Percentiles rank a stretch among this genome's conserved stretches.
phyloP scores from a whole-genome alignment of 163 green algal genomes.

The Chlorella variabilis region DNA sequence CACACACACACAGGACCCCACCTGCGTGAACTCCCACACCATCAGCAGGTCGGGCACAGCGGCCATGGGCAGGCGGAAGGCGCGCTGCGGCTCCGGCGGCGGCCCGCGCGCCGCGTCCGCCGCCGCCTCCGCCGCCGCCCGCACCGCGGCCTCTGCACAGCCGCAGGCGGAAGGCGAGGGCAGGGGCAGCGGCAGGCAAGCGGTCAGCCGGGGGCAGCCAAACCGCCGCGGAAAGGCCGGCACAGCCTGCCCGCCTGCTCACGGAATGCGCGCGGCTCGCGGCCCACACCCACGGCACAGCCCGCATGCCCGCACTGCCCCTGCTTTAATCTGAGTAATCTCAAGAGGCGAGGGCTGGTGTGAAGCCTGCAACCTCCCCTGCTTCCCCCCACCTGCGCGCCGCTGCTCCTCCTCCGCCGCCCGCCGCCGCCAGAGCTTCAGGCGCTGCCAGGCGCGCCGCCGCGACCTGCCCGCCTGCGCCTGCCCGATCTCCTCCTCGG shows the following conservation, averaged over 20 bases:
- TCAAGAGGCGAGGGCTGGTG: no score
- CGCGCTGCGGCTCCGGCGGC: slow-evolving; percentile 39
- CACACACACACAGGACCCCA: no score
- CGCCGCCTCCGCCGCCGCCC: slow-evolving; percentile 31
- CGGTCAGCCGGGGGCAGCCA: no score
- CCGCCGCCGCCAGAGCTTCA: slow-evolving; percentile 32
- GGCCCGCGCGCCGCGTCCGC: slow-evolving; percentile 56
- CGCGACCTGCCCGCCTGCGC: background rate
- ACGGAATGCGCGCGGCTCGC: no score
- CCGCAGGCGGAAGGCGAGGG: background rate
- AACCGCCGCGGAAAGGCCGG: no score
- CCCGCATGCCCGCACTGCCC: background rate
- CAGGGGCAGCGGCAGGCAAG: background rate
- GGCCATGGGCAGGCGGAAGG: slow-evolving; percentile 56
- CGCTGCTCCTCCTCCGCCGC: slow-evolving; percentile 37
- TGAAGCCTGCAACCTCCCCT: no score
- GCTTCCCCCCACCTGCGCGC: background rate
- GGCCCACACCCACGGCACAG: background rate
- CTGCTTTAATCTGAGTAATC: no score
- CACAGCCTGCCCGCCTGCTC: no score
- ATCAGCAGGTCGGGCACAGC: slow-evolving; percentile 66
- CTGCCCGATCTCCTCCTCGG: slow-evolving; percentile 6
- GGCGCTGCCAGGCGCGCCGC: slow-evolving; percentile 25
- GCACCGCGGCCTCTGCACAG: slow-evolving; percentile 18
- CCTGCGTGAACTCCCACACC: slow-evolving; percentile 74